phyloP scores from a whole-genome alignment of 495 filamentous ascomycete species.

The Astrothelium subdiscretum region DNA sequence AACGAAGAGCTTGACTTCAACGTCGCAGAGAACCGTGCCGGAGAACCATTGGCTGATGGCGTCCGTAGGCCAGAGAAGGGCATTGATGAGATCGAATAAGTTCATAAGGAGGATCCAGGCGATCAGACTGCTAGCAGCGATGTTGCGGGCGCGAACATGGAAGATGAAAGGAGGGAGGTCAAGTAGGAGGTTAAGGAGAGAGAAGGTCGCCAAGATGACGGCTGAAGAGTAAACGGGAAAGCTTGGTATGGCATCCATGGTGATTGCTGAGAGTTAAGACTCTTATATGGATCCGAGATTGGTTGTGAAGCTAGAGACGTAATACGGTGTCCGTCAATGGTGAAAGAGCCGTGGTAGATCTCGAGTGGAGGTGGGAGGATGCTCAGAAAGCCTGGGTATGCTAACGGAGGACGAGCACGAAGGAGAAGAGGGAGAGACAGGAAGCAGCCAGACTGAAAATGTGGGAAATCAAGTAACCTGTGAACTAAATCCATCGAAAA shows the following conservation, averaged over 20 bases:
- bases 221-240: slow-evolving; percentile 11
- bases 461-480: too few relatives aligned
- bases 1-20: slow-evolving; percentile 60
- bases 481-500: neutral
- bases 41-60: slow-evolving; percentile 56
- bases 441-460: neutral
- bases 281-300: neutral
- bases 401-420: neutral
- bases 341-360: neutral
- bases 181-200: slow-evolving; percentile 44
- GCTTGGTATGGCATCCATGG: neutral
- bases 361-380: neutral
- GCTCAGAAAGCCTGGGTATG: neutral
- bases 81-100: slow-evolving; percentile 59
- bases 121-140: slow-evolving; percentile 51
- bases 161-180: slow-evolving; percentile 44
- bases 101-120: slow-evolving; percentile 54
- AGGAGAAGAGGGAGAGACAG: neutral
- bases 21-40: slow-evolving; percentile 70
- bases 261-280: neutral
- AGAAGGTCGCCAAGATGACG: slow-evolving; percentile 35
- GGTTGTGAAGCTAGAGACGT: neutral
- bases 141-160: slow-evolving; percentile 47
- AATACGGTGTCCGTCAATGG: neutral
- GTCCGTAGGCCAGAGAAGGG: slow-evolving; percentile 70